Base-by-base conservation (phyloP, 1,284 basidiomycete genomes). In the Lignosus rhinocerotis region DNA sequence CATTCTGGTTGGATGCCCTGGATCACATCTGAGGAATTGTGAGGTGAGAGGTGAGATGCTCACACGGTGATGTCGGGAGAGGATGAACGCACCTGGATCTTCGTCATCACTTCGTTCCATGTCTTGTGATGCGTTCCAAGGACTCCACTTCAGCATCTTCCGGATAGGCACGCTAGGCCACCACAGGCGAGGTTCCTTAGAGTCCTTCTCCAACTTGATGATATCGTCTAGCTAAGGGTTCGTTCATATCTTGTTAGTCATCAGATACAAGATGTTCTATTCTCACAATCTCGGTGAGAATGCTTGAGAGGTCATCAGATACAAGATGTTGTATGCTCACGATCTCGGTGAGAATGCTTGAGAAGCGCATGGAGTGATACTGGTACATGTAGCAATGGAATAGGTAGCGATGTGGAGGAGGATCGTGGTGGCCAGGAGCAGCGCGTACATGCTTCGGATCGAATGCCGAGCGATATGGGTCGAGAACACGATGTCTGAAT, bases 311-410 rank as follows among this genome's bases (percentile, higher is more conserved):
- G 44, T 16, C 32, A 16, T 30, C 36, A 38, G 7, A 21, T 12
- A 42, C 34, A 17, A n/a, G 17, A 38, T 25, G 25, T 25, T 2
- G 25, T 25, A 25, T 25, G 25, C 73, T 45, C 52, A 76, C 75
- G 39, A 70, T 51, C 19, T 71, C 70, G 3, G 65, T 58, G 11
- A 75, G 49, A n/a, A 69, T 60, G 19, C 58, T 50, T 8, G 70
- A 55, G 21, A 71, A 69, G 19, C 69, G 67, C 32, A 69, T 62
- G 9, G 72, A 58, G 59, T 73, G 70, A 49, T 73, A 79, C 55
- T 93, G 89, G 68, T 92, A 93, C 21, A 91, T 80, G 66, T 85
- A 89, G 51, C 85, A 86, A 58, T 87, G 75, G 62, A 89, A 89
- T 8, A 89, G 73, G 67, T 82, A 84, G 32, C 83, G 78, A 78